Base-by-base conservation (phyloP, 169 alveolate genomes). In the Plasmodium berghei region DNA sequence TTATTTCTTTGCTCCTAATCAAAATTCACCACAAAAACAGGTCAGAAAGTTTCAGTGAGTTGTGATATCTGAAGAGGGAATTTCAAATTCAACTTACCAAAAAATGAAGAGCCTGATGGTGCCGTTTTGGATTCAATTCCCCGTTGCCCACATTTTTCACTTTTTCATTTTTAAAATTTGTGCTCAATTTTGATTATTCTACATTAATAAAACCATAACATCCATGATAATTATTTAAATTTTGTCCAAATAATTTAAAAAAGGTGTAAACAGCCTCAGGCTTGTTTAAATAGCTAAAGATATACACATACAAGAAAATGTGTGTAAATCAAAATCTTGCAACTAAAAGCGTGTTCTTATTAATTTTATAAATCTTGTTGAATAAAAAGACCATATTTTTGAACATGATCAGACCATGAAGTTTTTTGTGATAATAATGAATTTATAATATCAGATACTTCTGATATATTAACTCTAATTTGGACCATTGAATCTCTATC, bases 401-500 rank as follows among this genome's bases (percentile, higher is more conserved):
- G 28, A 12, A 91, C 85, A 24, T 89, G 93, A 12, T 94, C 93
- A 24, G 58, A 92, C 97, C 97, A 95, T 8, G 91, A 69, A n/a
- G 73, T 42, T 18, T 87, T 69, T 16, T 75, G 96, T 5, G 87
- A 64, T 46, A 94, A 18, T 2, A 94, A 59, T 18, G 88, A 74
- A 56, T 62, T 62, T 8, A 95, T 72, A 34, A 95, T 40, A n/a
- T 67, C 91, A 1, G 67, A 95, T 14, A 93, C 91, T 4, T 93
- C 86, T 2, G 73, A 90, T 5, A 93, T 24, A 6, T 95, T 92
- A 9, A 97, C 89, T 88, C 99, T 93, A 55, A 98, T 95, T 93
- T 98, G 99, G 59, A 96, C 93, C 98, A 97, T 98, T 6, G 99
- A 94, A 75, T 95, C 97, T 49, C 99, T 80, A 72, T 98, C 99